Conservation (phyloP, 225 moss, liverwort and hornwort species). For the Neckera pumila region DNA sequence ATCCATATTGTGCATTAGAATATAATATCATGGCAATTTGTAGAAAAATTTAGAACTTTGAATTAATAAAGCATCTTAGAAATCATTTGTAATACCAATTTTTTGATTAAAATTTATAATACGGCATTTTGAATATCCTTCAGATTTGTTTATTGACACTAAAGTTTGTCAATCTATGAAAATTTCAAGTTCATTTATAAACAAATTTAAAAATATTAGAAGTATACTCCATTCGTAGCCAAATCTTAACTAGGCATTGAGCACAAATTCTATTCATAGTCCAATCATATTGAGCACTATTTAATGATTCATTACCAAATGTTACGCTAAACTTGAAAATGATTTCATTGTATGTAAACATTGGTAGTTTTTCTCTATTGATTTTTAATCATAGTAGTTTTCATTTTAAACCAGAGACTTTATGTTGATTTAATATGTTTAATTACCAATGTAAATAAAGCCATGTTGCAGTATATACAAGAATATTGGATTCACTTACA, state of each 20-base stretch:
- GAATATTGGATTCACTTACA: not conserved
- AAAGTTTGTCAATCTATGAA: not conserved
- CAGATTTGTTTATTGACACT: not conserved
- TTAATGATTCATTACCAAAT: not conserved
- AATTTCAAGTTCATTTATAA: not conserved
- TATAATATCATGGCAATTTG: not conserved
- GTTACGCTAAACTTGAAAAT: not conserved
- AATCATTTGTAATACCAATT: not conserved
- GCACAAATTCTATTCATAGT: too few species aligned
- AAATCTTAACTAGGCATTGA: not conserved
- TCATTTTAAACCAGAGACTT: not conserved
- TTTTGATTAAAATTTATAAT: not conserved
- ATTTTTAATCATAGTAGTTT: not conserved
- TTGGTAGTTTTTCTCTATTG: not conserved
- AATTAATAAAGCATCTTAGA: fast-evolving
- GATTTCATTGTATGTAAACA: not conserved
- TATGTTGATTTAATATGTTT: not conserved
- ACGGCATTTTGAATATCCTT: not conserved
- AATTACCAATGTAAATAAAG: not conserved
- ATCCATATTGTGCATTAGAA: not conserved
- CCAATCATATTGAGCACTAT: not conserved
- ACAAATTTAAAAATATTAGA: not conserved
- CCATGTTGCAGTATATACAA: not conserved
- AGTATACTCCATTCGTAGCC: not conserved
- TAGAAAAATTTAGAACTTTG: not conserved